Evolutionary conservation across 805 yeast species (phyloP).

Genomic region (Myxozyma vanderwaltii): DNA sequence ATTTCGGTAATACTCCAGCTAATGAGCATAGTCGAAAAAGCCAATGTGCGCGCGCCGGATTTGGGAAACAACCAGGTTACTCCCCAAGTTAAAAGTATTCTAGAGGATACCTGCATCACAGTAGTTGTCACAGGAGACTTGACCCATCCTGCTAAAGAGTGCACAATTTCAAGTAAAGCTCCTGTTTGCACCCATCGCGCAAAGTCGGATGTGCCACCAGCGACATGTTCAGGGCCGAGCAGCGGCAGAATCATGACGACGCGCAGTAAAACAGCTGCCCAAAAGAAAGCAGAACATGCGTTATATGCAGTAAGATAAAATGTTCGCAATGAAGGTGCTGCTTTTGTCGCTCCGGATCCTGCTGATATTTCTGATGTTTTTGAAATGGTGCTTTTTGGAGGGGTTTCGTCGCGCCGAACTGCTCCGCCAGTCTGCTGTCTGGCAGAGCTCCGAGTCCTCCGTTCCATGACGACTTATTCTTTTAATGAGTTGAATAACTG

Average conservation of each 20-base stretch:
- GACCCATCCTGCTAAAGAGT: constrained; percentile 65
- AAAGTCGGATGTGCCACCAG: constrained; percentile 57
- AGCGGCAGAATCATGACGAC: constrained; percentile 47
- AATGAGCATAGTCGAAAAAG: constrained; percentile 64
- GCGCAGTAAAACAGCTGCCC: constrained; percentile 55
- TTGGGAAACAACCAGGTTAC: constrained; percentile 74
- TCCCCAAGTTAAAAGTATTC: constrained; percentile 81
- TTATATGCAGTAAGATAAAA: constrained; percentile 53
- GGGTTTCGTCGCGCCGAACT: constrained; percentile 4
- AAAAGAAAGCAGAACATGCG: constrained; percentile 54
- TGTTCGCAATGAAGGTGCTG: too few relatives aligned
- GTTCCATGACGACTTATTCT: not conserved
- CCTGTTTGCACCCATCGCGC: constrained; percentile 71
- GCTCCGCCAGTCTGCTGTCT: not conserved
- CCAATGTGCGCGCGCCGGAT: constrained; percentile 58
- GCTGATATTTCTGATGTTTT: too few relatives aligned
- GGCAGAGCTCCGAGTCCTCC: not conserved
- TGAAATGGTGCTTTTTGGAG: too few relatives aligned
- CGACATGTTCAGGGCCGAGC: constrained; percentile 67
- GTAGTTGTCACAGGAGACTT: constrained; percentile 85
- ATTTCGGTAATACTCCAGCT: constrained; percentile 97
- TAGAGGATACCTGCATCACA: constrained; percentile 80
- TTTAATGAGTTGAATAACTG: not conserved
- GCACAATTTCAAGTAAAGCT: constrained; percentile 79
- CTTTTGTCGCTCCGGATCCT: too few relatives aligned